Conservation (phyloP, 768 basidiomycete species). For the Mycena belliarum region DNA sequence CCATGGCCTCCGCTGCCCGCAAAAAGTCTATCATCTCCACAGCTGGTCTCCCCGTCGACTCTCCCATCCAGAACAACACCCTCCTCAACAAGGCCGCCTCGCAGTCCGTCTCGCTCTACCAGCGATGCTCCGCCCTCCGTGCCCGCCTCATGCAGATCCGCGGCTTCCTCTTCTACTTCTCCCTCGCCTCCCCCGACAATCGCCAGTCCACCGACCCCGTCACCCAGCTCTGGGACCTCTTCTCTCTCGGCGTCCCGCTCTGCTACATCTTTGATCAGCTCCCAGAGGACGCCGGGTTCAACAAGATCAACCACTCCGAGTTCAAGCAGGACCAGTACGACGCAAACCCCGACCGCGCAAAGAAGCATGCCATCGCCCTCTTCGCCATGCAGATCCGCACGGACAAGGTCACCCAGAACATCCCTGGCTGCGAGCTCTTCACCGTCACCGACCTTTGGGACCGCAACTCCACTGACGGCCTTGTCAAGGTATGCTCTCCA, state of each 20-base stretch:
- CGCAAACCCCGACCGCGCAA: conserved; percentile 73
- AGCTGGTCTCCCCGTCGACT: conserved; percentile 68
- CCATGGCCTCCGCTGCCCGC: conserved; percentile 62
- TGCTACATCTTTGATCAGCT: conserved; percentile 97
- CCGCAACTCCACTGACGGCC: conserved; percentile 87
- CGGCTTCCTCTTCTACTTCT: conserved; percentile 71
- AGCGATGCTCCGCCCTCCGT: conserved; percentile 83
- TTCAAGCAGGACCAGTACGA: conserved; percentile 69
- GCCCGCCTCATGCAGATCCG: conserved; percentile 76
- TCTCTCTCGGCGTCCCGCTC: conserved; percentile 89
- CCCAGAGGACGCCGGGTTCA: conserved; percentile 60
- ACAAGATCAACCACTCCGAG: conserved; percentile 60
- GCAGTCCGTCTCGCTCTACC: conserved; percentile 85
- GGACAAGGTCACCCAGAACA: conserved; percentile 56
- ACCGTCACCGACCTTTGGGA: conserved; percentile 91
- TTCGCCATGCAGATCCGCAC: conserved; percentile 88
- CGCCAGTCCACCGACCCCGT: conserved; percentile 90
- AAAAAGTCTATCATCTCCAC: conserved; percentile 79
- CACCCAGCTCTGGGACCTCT: conserved; percentile 90
- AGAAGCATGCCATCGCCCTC: conserved; percentile 88
- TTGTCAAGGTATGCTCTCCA: conserved; percentile 77
- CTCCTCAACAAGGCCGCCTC: conserved; percentile 92
- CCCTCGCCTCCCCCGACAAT: conserved; percentile 57
- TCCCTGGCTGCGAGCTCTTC: conserved; percentile 78
- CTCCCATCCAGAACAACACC: conserved; percentile 75